A percentile compares a stretch with the other conserved stretches of the same genome.
Conservation (phyloP, 495 filamentous ascomycete genomes). For the Glutinoglossum americanum region DNA sequence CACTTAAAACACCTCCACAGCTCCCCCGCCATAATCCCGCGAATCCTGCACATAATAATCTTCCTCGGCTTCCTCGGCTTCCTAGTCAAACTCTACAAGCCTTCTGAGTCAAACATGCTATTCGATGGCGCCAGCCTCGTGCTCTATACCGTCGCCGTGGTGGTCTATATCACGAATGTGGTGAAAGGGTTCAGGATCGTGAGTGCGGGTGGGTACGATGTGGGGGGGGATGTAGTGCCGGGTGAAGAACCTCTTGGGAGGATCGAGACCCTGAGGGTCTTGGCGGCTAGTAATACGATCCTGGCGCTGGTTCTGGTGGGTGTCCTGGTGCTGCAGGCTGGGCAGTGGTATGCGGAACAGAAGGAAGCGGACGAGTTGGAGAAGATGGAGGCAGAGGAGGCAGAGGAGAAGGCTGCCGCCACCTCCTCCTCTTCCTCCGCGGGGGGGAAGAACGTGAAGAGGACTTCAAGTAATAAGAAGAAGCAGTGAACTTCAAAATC, state of each 20-base stretch:
- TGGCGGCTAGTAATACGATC: constrained; percentile 93
- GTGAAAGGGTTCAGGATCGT: constrained; percentile 78
- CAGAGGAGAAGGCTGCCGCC: constrained; percentile 18
- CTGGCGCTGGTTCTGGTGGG: constrained; percentile 77
- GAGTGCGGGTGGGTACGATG: constrained; percentile 29
- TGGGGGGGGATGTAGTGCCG: constrained; percentile 13
- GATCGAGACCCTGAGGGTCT: constrained; percentile 72
- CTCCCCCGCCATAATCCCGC: constrained; percentile 73
- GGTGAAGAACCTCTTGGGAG: constrained; percentile 31
- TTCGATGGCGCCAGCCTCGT: constrained; percentile 87
- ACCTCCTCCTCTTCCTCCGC: too few species aligned
- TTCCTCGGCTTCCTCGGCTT: constrained; percentile 75
- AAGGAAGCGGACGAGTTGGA: constrained; percentile 71
- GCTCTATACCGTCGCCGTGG: constrained; percentile 76
- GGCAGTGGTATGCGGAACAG: constrained; percentile 95
- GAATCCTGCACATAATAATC: constrained; percentile 84
- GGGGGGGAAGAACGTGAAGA: not conserved
- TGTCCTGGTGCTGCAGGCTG: constrained; percentile 80
- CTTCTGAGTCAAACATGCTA: constrained; percentile 79
- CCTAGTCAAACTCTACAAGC: constrained; percentile 78
- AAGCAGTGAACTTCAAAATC: not conserved
- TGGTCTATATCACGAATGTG: constrained; percentile 86
- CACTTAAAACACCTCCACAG: constrained; percentile 74
- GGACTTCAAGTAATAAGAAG: not conserved
- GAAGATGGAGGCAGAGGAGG: constrained; percentile 32